phyloP scores from a whole-genome alignment of 495 filamentous ascomycete genomes.

The Xylaria scruposa region DNA sequence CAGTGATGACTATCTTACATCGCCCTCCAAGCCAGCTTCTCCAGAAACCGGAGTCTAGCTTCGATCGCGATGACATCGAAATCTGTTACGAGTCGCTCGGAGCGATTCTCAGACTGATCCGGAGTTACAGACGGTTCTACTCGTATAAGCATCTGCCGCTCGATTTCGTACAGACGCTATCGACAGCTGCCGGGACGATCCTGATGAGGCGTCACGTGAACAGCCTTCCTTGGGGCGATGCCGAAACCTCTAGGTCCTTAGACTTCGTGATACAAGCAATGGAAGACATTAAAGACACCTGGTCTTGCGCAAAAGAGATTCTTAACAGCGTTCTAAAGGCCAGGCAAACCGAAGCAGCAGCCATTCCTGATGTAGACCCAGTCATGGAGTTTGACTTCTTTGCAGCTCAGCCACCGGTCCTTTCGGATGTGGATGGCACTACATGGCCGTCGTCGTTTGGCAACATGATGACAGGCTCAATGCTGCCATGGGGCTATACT shows the following conservation, averaged over 20 bases:
- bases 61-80: constrained; percentile 35
- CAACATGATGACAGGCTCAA: constrained; percentile 19
- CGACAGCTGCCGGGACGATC: constrained; percentile 41
- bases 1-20: constrained; percentile 44
- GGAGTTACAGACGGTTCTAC: constrained; percentile 38
- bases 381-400: constrained; percentile 32
- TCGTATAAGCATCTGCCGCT: constrained; percentile 39
- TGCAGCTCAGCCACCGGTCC: background rate
- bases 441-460: constrained; percentile 16
- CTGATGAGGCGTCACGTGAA: constrained; percentile 41
- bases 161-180: constrained; percentile 44
- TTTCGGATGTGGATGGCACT: constrained; percentile 6
- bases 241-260: constrained; percentile 33
- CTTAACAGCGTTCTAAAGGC: constrained; percentile 22
- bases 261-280: constrained; percentile 39
- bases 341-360: constrained; percentile 25
- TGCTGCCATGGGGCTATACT: constrained; percentile 13
- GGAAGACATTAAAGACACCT: constrained; percentile 38
- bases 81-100: constrained; percentile 44
- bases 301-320: constrained; percentile 37
- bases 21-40: constrained; percentile 41
- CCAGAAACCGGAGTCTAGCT: constrained; percentile 30
- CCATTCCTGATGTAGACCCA: constrained; percentile 42
- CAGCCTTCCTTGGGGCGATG: constrained; percentile 33
- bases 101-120: constrained; percentile 39